A percentile compares a stretch with the other conserved stretches of the same genome.
Evolutionary conservation across 257 asterid genomes (phyloP).

Genomic region (Solanum sparsipilum): DNA sequence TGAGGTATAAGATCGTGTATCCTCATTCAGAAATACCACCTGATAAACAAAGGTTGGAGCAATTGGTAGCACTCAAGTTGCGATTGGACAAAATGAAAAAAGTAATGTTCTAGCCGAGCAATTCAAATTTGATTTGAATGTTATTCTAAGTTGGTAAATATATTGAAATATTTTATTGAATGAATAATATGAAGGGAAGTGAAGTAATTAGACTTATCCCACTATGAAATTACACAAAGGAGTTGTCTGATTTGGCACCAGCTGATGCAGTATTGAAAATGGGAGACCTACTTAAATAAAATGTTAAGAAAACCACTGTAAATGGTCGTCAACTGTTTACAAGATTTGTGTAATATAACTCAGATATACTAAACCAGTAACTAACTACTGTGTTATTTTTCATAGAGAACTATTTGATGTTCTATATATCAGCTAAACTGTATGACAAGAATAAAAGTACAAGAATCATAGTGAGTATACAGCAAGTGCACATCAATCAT

Average conservation of each 20-base stretch:
- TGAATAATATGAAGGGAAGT: background rate
- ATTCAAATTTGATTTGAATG: background rate
- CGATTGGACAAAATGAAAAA: background rate
- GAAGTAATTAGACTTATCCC: background rate
- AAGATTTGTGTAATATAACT: background rate
- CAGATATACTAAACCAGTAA: background rate
- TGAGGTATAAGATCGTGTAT: background rate
- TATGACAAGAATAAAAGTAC: background rate
- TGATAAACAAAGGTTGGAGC: background rate
- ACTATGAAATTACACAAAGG: background rate
- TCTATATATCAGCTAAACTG: background rate
- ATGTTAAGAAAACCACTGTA: background rate
- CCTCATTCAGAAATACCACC: background rate
- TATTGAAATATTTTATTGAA: background rate
- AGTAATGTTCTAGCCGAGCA: background rate
- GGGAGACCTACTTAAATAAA: conserved; percentile 40
- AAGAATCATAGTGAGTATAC: background rate
- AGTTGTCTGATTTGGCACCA: background rate
- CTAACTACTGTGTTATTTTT: background rate
- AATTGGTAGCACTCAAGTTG: background rate
- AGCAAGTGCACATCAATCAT: background rate
- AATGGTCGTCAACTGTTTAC: background rate
- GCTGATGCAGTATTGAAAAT: conserved; percentile 1
- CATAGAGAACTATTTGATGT: background rate
- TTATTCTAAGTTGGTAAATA: background rate